Conservation (phyloP, 2,329 filamentous ascomycete genomes). For the Ophiocordyceps sinensis region DNA sequence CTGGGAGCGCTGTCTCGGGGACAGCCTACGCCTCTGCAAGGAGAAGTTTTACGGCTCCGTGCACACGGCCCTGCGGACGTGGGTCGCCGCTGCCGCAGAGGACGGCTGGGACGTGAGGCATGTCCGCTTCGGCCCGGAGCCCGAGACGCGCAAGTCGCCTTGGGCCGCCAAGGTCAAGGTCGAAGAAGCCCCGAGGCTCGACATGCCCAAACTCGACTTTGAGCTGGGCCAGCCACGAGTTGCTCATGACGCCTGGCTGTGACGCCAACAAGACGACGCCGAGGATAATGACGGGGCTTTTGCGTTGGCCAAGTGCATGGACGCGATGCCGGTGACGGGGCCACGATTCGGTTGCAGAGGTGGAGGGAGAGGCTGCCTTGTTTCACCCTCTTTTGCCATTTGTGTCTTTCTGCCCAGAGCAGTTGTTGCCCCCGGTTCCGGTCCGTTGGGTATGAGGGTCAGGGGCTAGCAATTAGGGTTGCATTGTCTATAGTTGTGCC, state of each 20-base stretch:
- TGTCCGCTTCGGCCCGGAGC: constrained; percentile 57
- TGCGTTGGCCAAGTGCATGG: too few relatives aligned
- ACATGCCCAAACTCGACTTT: constrained; percentile 43
- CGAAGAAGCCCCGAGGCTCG: constrained; percentile 41
- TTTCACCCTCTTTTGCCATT: neutral
- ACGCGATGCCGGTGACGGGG: too few relatives aligned
- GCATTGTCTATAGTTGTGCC: constrained; percentile 11
- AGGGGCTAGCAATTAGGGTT: constrained; percentile 8
- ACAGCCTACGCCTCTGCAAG: constrained; percentile 78
- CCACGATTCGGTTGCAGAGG: too few relatives aligned
- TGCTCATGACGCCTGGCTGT: constrained; percentile 18
- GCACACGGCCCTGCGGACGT: constrained; percentile 76
- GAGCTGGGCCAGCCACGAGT: constrained; percentile 18
- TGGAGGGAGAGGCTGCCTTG: too few relatives aligned
- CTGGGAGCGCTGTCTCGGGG: constrained; percentile 81
- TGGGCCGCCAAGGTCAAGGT: constrained; percentile 29
- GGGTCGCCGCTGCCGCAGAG: constrained; percentile 74
- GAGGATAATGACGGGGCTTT: too few relatives aligned
- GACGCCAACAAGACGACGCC: neutral
- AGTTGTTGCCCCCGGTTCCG: neutral
- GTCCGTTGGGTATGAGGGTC: constrained; percentile 1
- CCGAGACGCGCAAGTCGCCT: constrained; percentile 14
- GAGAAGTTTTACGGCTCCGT: constrained; percentile 94
- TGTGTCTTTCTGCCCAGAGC: neutral
- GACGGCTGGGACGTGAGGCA: constrained; percentile 78